phyloP scores from a whole-genome alignment of 805 yeast species.

The Candida qinlingensis region DNA sequence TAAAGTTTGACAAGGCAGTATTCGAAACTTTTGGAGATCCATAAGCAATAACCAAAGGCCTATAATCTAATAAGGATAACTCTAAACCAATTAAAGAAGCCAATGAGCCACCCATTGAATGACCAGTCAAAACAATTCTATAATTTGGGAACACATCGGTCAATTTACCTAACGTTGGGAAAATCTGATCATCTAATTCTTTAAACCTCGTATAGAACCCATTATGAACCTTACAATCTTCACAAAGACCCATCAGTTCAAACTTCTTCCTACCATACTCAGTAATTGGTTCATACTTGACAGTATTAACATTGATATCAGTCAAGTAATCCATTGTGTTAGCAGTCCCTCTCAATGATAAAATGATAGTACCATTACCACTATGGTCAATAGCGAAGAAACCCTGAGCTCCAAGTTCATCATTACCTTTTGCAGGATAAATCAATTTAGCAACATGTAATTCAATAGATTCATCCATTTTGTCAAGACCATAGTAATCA shows the following conservation, averaged over 20 bases:
- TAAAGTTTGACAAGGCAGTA: conserved; percentile 41
- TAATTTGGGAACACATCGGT: conserved; percentile 41
- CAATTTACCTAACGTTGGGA: conserved; percentile 28
- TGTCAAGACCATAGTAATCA: conserved; percentile 8
- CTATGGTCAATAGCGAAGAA: conserved; percentile 46
- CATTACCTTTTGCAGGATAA: neutral
- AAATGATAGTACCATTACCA: conserved; percentile 35
- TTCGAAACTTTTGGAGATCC: conserved; percentile 73
- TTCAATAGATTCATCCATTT: neutral
- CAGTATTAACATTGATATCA: conserved; percentile 40
- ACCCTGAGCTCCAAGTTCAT: conserved; percentile 29
- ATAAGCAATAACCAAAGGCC: conserved; percentile 53
- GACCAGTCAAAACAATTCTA: conserved; percentile 55
- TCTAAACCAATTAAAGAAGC: conserved; percentile 62
- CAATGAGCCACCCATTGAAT: conserved; percentile 72
- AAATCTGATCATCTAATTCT: conserved; percentile 31
- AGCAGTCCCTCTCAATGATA: conserved; percentile 61
- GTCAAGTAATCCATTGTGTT: conserved; percentile 55
- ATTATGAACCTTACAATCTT: conserved; percentile 51
- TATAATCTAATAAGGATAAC: conserved; percentile 45
- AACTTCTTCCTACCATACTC: conserved; percentile 10
- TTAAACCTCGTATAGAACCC: conserved; percentile 51
- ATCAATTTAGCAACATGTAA: conserved; percentile 6
- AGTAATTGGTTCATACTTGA: conserved; percentile 19
- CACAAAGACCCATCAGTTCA: conserved; percentile 29